Percentiles rank a stretch among this genome's conserved stretches.
Evolutionary conservation across 768 basidiomycete genomes (phyloP).

Genomic region (Phaeotremella skinneri): DNA sequence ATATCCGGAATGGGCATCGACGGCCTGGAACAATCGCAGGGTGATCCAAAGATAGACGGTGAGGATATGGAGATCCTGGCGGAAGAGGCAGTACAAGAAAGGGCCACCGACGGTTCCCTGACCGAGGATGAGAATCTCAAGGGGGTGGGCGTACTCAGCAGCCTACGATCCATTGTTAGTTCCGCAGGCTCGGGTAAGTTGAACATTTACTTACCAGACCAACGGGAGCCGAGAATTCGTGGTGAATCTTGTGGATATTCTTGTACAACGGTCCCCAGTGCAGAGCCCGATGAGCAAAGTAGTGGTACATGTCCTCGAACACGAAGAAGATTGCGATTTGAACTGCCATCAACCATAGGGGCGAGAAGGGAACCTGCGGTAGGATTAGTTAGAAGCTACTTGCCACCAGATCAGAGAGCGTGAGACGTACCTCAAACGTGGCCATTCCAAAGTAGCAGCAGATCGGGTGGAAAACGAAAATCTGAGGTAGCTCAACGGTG

Average conservation of each 20-base stretch:
- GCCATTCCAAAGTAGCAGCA: constrained; percentile 83
- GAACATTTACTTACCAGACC: constrained; percentile 62
- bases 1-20: constrained; percentile 96
- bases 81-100: constrained; percentile 75
- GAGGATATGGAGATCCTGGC: constrained; percentile 76
- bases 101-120: constrained; percentile 87
- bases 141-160: constrained; percentile 96
- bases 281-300: constrained; percentile 85
- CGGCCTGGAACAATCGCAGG: constrained; percentile 90
- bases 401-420: background rate
- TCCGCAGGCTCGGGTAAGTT: background rate
- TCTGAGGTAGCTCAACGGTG: constrained; percentile 87
- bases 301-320: constrained; percentile 96
- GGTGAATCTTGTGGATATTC: constrained; percentile 94
- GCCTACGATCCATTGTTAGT: constrained; percentile 20
- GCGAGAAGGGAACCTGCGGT: constrained; percentile 91
- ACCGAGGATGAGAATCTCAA: constrained; percentile 92
- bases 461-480: constrained; percentile 86
- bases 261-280: constrained; percentile 75
- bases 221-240: constrained; percentile 95
- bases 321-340: constrained; percentile 88
- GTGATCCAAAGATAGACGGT: constrained; percentile 93
- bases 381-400: no score
- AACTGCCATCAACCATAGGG: constrained; percentile 64
- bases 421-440: constrained; percentile 65